These are phyloP conservation scores for Didymella keratinophila DNA, from an alignment of 2,329 filamentous ascomycete genomes.

Conservation along the genomic window DNA sequence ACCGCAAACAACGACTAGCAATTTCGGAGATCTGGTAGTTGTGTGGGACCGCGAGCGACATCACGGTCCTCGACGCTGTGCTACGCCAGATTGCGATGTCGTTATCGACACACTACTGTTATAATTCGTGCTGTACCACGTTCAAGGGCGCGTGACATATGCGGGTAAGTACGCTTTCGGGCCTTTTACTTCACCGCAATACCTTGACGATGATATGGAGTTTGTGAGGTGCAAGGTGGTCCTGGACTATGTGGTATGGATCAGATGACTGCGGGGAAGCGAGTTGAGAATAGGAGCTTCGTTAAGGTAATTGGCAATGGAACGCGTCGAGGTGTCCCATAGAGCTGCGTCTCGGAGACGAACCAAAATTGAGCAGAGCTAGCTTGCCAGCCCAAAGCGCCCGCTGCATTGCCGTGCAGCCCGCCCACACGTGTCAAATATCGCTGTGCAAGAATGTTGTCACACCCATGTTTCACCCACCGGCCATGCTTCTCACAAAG, in stretches of 20 bases:
- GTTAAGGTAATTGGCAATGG: background rate
- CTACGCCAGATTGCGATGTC: background rate
- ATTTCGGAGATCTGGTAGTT: background rate
- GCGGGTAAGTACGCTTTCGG: background rate
- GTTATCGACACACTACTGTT: background rate
- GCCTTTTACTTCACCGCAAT: slow-evolving; percentile 1
- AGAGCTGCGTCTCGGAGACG: too few species aligned
- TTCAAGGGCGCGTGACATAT: slow-evolving; percentile 1
- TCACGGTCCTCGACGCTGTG: background rate
- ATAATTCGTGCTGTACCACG: background rate
- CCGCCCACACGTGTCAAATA: background rate
- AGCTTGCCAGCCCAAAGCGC: too few species aligned
- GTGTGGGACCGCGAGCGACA: background rate
- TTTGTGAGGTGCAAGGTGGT: background rate
- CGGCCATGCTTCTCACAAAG: background rate
- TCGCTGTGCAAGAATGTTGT: background rate
- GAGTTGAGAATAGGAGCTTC: background rate
- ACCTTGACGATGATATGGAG: background rate
- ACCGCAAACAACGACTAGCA: background rate
- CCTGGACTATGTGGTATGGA: too few species aligned
- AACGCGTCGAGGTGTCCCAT: background rate
- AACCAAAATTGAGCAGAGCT: too few species aligned
- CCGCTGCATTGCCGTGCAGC: background rate
- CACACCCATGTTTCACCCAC: background rate
- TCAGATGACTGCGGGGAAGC: too few species aligned